Base-by-base conservation (phyloP, 1,284 basidiomycete species). In the Moesziomyces globuligerus region DNA sequence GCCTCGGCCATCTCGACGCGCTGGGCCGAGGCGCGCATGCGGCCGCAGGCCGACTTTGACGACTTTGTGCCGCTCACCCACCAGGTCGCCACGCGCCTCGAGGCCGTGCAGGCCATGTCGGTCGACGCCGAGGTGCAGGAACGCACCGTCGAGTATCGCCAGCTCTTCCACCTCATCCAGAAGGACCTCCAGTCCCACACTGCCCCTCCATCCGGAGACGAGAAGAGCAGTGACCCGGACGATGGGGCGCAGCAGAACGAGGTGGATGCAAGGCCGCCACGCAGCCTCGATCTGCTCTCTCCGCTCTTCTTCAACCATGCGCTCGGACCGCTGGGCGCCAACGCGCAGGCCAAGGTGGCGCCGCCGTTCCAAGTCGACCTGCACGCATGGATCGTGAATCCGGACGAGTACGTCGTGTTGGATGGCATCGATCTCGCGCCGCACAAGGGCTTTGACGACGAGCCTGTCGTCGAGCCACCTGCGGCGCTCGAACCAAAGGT, bases 41-140 rank as follows among this genome's bases (percentile, higher is more conserved):
- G 46, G 21, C 59, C 59, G n/a, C 23, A 44, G 32, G 66, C 38
- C 15, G 88, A 89, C 45, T 85, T 88, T 55, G 81, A 90, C 26
- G 84, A 87, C 5, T 87, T 89, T 69, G 85, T 90, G 26, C 89
- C 87, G 75, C 83, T 84, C 28, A 84, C 87, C 6, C 90, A 91
- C 0, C 86, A 86, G 21, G 85, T 92, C 48, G 83, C 88, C 11
- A 83, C 83, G 18, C 86, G 88, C 13, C 81, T 91, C 50, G 80
- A 84, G n/a, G 84, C 85, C 41, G 86, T 92, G 61, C 73, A 44
- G 15, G 17, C 82, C 84, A 3, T 88, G 86, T 75, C 68, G 20
- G 83, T 87, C 4, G 87, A 94, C 73, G 89, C 93, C 34, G 94
- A 97, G 79, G 90, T 98, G 13, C 92, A 94, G 83, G 93, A 98